Conservation (phyloP, 78 protist genomes). For the Cavenderia fasciculata region DNA sequence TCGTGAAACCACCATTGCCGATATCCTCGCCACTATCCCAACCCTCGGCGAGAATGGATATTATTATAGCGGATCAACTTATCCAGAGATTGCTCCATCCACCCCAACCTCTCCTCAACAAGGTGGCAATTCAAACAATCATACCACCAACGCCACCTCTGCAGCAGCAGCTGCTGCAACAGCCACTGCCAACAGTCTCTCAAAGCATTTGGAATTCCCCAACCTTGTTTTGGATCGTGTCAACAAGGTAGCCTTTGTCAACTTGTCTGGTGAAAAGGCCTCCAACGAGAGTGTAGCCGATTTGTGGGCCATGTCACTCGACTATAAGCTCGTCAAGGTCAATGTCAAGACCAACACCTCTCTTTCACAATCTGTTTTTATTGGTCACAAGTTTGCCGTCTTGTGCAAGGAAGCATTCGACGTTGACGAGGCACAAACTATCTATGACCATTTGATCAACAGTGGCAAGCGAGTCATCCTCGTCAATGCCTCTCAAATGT, state of each 20-base stretch:
- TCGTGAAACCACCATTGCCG: constrained; percentile 6
- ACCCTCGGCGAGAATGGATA: no score
- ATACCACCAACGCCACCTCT: background rate
- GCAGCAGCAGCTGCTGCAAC: no score
- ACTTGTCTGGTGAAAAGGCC: background rate
- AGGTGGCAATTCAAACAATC: background rate
- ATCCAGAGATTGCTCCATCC: background rate
- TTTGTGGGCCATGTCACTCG: constrained; percentile 11
- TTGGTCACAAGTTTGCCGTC: constrained; percentile 25
- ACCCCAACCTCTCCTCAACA: background rate
- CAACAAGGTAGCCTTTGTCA: constrained; percentile 22
- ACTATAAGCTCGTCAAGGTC: constrained; percentile 20
- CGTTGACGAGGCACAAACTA: background rate
- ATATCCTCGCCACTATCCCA: background rate
- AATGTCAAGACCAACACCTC: background rate
- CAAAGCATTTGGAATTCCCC: constrained; percentile 9
- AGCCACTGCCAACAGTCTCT: background rate
- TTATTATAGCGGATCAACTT: no score
- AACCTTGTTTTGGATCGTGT: constrained; percentile 59
- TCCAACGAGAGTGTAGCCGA: background rate
- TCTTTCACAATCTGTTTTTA: constrained; percentile 7
- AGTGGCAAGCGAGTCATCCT: background rate
- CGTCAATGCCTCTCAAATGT: constrained; percentile 16
- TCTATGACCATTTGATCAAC: background rate
- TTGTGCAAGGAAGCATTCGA: constrained; percentile 40